Conservation (phyloP, 768 basidiomycete species). For the Leccinum truebloodii region DNA sequence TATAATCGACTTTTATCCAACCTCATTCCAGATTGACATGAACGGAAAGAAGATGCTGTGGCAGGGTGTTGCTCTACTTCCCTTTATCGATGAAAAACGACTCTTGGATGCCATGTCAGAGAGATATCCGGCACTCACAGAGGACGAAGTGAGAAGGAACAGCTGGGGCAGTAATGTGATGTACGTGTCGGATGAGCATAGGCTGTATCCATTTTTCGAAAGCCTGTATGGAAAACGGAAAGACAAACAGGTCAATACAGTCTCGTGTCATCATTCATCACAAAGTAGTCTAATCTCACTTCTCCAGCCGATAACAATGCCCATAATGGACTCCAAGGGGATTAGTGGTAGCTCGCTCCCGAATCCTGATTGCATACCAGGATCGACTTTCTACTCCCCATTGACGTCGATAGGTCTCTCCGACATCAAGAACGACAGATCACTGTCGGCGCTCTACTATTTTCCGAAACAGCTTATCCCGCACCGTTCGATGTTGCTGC, state of each 20-base stretch:
- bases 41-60: conserved; percentile 99
- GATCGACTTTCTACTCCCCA: conserved; percentile 85
- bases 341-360: conserved; percentile 79
- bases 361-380: conserved; percentile 88
- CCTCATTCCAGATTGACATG: conserved; percentile 95
- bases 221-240: conserved; percentile 89
- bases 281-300: conserved; percentile 16
- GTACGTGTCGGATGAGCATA: conserved; percentile 82
- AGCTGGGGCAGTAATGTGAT: conserved; percentile 81
- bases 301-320: conserved; percentile 70
- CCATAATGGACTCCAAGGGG: conserved; percentile 69
- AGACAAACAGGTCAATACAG: conserved; percentile 59
- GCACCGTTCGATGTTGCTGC: conserved; percentile 82
- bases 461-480: conserved; percentile 87
- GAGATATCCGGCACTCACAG: conserved; percentile 63
- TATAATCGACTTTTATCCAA: conserved; percentile 95
- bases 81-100: conserved; percentile 89
- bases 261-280: conserved; percentile 2
- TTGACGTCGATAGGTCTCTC: conserved; percentile 58
- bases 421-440: conserved; percentile 85
- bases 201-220: conserved; percentile 85
- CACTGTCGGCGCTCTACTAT: conserved; percentile 83
- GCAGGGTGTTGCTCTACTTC: conserved; percentile 96
- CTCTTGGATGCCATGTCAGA: conserved; percentile 81
- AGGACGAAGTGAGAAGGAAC: conserved; percentile 85